Conservation (phyloP, 768 basidiomycete genomes). For the Mycena vulgaris region DNA sequence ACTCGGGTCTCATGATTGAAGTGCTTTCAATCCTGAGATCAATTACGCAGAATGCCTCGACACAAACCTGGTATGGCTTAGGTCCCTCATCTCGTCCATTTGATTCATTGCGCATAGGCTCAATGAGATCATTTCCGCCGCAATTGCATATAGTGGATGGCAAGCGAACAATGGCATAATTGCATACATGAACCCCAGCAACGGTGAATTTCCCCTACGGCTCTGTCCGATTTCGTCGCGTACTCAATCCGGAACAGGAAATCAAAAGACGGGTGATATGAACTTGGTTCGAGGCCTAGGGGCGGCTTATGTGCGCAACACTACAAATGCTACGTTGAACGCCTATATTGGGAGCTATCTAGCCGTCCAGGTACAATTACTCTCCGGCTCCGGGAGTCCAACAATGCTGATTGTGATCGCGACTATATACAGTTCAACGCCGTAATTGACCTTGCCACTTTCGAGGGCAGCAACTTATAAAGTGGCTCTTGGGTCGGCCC, state of each 20-base stretch:
- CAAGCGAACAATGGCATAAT: not conserved
- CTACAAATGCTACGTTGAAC: not conserved
- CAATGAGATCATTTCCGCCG: not conserved
- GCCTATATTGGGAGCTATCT: constrained; percentile 3
- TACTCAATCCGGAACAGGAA: no score
- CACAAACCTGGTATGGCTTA: not conserved
- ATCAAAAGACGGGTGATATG: not conserved
- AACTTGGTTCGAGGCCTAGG: not conserved
- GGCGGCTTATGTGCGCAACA: not conserved
- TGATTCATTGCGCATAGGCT: not conserved
- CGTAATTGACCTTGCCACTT: constrained; percentile 15
- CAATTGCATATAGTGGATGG: constrained; percentile 1
- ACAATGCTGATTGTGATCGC: no score
- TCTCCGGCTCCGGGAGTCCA: no score
- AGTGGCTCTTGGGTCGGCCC: constrained; percentile 21
- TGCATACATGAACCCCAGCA: no score
- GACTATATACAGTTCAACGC: constrained; percentile 36
- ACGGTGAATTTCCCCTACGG: no score
- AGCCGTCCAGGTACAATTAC: constrained; percentile 21
- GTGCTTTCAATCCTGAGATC: not conserved
- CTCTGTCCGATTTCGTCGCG: no score
- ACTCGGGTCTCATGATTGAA: constrained; percentile 6
- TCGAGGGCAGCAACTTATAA: constrained; percentile 3
- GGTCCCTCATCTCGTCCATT: not conserved
- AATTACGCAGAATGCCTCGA: not conserved